A percentile compares a stretch with the other conserved stretches of the same genome.
These are phyloP conservation scores for Pseudocercospora fuligena DNA, from an alignment of 2,329 filamentous ascomycete species.

Conservation along the genomic window DNA sequence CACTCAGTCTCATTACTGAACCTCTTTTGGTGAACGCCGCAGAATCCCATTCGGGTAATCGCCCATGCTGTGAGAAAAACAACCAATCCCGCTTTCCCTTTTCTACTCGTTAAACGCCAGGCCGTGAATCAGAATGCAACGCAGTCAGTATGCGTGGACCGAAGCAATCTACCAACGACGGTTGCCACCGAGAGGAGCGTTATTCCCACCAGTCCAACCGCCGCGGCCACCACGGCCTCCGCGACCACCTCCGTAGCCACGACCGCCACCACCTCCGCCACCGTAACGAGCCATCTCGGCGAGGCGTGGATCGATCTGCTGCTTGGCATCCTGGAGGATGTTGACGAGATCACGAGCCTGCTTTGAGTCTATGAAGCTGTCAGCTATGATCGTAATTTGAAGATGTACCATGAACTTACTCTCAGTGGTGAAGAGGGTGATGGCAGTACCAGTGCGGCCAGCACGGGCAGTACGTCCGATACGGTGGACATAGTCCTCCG, in stretches of 20 bases:
- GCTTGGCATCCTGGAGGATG: slow-evolving; percentile 94
- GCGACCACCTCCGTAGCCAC: slow-evolving; percentile 57
- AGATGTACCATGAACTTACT: slow-evolving; percentile 65
- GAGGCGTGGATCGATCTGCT: slow-evolving; percentile 94
- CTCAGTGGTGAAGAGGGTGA: slow-evolving; percentile 98
- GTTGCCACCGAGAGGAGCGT: slow-evolving; percentile 61
- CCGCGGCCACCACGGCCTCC: slow-evolving; percentile 37
- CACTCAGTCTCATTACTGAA: slow-evolving; percentile 1
- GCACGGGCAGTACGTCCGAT: slow-evolving; percentile 72
- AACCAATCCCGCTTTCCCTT: slow-evolving; percentile 20
- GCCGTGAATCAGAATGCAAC: slow-evolving; percentile 26
- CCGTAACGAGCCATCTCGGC: slow-evolving; percentile 94
- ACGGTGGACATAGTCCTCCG: slow-evolving; percentile 71
- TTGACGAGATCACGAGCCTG: slow-evolving; percentile 91
- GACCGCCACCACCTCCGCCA: slow-evolving; percentile 72
- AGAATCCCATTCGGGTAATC: neutral
- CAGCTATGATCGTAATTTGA: slow-evolving; percentile 38
- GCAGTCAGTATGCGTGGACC: slow-evolving; percentile 16
- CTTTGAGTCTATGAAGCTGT: slow-evolving; percentile 52
- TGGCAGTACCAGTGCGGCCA: slow-evolving; percentile 92
- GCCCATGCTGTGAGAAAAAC: slow-evolving; percentile 4
- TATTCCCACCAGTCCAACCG: slow-evolving; percentile 62
- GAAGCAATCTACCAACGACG: slow-evolving; percentile 56
- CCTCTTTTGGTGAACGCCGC: slow-evolving; percentile 4
- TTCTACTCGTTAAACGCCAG: slow-evolving; percentile 28